Percentiles rank a stretch among this genome's conserved stretches.
Evolutionary conservation across 352 stramenopile genomes (phyloP).

Genomic region (Phytophthora hibernalis): DNA sequence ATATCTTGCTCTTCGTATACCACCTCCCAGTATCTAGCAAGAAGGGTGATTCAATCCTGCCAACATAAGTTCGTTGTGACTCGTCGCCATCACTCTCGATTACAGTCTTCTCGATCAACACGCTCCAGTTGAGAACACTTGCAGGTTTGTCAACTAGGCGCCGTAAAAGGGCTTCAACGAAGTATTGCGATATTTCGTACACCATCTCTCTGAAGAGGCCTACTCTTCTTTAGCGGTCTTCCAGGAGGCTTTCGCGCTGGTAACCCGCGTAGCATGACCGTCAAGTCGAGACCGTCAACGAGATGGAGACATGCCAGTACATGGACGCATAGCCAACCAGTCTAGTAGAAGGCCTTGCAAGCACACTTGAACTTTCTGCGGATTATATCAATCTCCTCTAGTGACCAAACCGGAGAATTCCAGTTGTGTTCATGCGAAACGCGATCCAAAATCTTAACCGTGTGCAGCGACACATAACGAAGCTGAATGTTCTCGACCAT

Average conservation of each 20-base stretch:
- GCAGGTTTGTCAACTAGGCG: constrained; percentile 2
- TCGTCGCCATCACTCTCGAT: not conserved
- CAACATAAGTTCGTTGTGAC: not conserved
- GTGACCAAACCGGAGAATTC: not conserved
- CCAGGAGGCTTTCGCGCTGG: not conserved
- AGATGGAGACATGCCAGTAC: constrained; percentile 14
- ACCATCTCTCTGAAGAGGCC: not conserved
- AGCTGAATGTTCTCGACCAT: constrained; percentile 14
- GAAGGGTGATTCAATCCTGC: not conserved
- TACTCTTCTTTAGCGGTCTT: not conserved
- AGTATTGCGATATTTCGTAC: not conserved
- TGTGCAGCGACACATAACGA: constrained; percentile 13
- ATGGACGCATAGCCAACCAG: constrained; percentile 15
- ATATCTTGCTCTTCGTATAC: not conserved
- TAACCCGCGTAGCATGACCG: not conserved
- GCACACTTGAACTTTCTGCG: constrained; percentile 20
- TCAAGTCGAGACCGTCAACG: constrained; percentile 1
- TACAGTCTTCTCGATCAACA: not conserved
- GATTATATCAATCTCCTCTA: constrained; percentile 6
- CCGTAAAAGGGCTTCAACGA: not conserved
- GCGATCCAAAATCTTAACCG: not conserved
- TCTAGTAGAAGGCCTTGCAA: constrained; percentile 17
- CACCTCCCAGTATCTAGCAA: not conserved
- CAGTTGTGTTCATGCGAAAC: constrained; percentile 3
- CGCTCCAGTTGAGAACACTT: not conserved